Base-by-base conservation (phyloP, 1,284 basidiomycete species). In the Ustilago vetiveriae region DNA sequence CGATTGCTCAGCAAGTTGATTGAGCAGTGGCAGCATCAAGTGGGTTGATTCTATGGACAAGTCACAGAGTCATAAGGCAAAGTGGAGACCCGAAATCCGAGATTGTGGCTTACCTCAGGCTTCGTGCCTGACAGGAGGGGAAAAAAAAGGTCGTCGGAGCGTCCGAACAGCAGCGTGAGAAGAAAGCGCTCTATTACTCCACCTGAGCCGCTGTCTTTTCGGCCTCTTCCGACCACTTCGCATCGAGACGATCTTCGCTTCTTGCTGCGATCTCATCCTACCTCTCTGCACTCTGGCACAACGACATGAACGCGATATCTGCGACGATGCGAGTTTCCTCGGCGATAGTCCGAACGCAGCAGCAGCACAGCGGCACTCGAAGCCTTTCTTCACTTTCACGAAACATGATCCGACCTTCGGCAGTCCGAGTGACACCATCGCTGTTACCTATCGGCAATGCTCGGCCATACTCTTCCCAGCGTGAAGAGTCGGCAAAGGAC, bases 401-500 rank as follows among this genome's bases (percentile, higher is more conserved):
- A 9, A 35, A 24, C 26, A 3, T 26, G 5, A 33, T 36, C 30
- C 47, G 46, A 36, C 37, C 55, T 7, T 26, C 54, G 2, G 16
- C 27, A 6, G n/a, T n/a, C n/a, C 46, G 37, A n/a, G 6, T 40
- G n/a, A 14, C 46, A n/a, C 29, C 37, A 3, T 37, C 36, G 4
- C 6, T 26, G 11, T 6, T 41, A 22, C 16, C 7, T 24, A 19
- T 40, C 41, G 19, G 21, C 23, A 38, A 40, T 39, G 14, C 23
- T 9, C 46, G 42, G 10, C 38, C 16, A 21, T 58, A 54, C 27
- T 47, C 64, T 2, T 63, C 59, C 13, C 54, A 57, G 30, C 54
- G 55, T 37, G 59, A 69, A 42, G 62, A 71, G 26, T 48, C 50
- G 17, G 64, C 64, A n/a, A 72, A 72, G 43, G 60, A 66, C 43